Conservation (phyloP, 805 yeast species). For the Kuraishia floccosa region DNA sequence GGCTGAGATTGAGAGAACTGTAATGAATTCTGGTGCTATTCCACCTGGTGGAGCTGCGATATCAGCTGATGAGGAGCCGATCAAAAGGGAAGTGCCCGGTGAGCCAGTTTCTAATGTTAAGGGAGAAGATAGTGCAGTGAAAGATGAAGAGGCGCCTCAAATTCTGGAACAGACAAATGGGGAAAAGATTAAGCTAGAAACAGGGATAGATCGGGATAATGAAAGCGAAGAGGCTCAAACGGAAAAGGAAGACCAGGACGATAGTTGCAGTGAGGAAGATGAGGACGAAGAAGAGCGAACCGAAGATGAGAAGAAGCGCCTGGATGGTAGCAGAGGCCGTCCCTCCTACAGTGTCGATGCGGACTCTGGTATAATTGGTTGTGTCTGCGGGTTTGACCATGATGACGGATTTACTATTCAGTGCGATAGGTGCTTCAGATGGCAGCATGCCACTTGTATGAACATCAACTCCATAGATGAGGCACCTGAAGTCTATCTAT, state of each 20-base stretch:
- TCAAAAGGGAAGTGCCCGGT: too few species aligned
- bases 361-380: conserved; percentile 79
- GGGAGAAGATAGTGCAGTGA: too few species aligned
- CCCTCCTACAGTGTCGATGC: conserved; percentile 53
- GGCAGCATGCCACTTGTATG: conserved; percentile 96
- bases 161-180: too few species aligned
- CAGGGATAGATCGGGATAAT: conserved; percentile 1
- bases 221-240: neutral
- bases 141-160: too few species aligned
- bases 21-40: too few species aligned
- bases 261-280: conserved; percentile 1
- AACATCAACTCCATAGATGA: conserved; percentile 58
- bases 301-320: neutral
- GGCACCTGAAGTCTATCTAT: conserved; percentile 74
- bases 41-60: too few species aligned
- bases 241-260: conserved; percentile 1
- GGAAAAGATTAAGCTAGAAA: too few species aligned
- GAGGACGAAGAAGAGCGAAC: conserved; percentile 1
- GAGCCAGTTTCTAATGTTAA: too few species aligned
- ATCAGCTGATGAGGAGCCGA: too few species aligned
- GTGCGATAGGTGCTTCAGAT: conserved; percentile 83
- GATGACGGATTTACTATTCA: conserved; percentile 94
- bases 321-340: conserved; percentile 12
- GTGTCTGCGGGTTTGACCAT: conserved; percentile 78
- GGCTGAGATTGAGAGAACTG: too few species aligned